Percentiles rank a stretch among this genome's conserved stretches.
phyloP scores from a whole-genome alignment of 1,139 yeast species.

The Debaryomyces fabryi region DNA sequence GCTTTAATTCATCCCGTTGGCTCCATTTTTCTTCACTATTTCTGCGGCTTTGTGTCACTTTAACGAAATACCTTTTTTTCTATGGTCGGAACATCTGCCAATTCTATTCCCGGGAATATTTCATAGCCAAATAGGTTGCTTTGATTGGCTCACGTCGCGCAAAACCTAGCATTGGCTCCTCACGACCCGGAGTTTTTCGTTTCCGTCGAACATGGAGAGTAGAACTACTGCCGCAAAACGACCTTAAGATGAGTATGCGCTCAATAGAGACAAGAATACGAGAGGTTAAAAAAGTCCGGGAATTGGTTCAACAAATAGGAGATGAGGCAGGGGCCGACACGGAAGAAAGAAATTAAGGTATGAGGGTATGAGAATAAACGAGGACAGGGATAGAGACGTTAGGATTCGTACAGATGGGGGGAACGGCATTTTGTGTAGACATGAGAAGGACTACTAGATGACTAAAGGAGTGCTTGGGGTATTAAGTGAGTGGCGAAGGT shows the following conservation, averaged over 20 bases:
- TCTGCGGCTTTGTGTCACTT: slow-evolving; percentile 5
- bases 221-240: background rate
- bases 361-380: background rate
- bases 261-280: background rate
- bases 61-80: background rate
- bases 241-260: background rate
- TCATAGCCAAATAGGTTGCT: background rate
- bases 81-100: slow-evolving; percentile 6
- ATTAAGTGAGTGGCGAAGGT: background rate
- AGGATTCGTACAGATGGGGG: background rate
- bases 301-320: background rate
- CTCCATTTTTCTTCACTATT: slow-evolving; percentile 1
- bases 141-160: slow-evolving; percentile 2
- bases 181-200: slow-evolving; percentile 5
- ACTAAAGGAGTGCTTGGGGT: too few relatives aligned
- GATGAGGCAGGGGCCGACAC: background rate
- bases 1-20: slow-evolving; percentile 5
- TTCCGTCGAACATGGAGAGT: background rate
- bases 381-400: background rate
- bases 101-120: background rate
- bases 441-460: too few relatives aligned
- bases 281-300: background rate
- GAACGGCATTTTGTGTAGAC: background rate
- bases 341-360: background rate
- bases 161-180: background rate